Evolutionary conservation across 345 rosid species (phyloP), one percentile per base, ranked within the genome.

Genomic region (Citrus trifoliata): DNA sequence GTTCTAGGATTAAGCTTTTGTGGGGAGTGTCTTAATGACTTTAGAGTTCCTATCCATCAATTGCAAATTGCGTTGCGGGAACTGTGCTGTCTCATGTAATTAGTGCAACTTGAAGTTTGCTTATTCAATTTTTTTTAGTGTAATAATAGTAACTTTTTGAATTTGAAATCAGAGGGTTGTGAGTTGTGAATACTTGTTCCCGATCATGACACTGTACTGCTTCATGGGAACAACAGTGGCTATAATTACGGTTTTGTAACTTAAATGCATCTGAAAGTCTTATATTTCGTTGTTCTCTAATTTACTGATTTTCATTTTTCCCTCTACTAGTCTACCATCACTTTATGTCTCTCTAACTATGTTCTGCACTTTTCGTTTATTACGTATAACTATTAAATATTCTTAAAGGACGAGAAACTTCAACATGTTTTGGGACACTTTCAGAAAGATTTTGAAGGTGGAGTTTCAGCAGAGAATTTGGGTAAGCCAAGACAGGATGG

Each of bases 361-460:
- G 55, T 28, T 55, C 24, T 67, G 40, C 78, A 74, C 42, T 78
- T 73, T 63, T 35, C 75, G 5, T 46, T 37, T 16, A 48, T 76
- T 69, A 77, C 24, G 66, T 58, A 32, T 74, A 40, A 76, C 75
- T 67, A 27, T 76, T 75, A 1, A 73, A 77, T 78, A 65, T 81
- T 71, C 78, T 85, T 79, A 77, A 89, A 97, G 99, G 99, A 88
- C 73, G 98, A 90, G 81, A 97, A 93, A 86, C 89, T 97, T 83
- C 93, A 94, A 76, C 81, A 91, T 83, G 95, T 94, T 71, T 85
- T 97, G 79, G 98, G 98, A 79, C 98, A 94, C 84, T 90, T 97
- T 56, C 97, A 94, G 79, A 97, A 94, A 81, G 98, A 94, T 84
- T 97, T 97, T 73, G 98, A 97, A 92, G 99, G 98, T 76, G 98